Percentiles rank a stretch among this genome's conserved stretches.
These are phyloP conservation scores for Avicennia marina DNA, from an alignment of 257 asterid species.

Conservation along the genomic window DNA sequence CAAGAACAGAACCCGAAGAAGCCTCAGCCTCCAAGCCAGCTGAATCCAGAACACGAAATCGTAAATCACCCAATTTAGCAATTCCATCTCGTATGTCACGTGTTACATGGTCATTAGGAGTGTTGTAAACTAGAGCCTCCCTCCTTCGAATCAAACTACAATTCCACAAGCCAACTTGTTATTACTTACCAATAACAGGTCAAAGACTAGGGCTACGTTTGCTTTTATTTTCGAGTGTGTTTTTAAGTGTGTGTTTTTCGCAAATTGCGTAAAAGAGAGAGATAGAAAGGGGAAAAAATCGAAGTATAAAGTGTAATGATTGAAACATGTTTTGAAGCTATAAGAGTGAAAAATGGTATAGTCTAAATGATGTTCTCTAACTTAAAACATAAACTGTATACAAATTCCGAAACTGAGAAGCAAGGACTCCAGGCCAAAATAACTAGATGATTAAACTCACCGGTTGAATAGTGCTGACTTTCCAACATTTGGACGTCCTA, in stretches of 20 bases:
- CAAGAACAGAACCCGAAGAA: slow-evolving; percentile 91
- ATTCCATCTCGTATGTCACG: slow-evolving; percentile 94
- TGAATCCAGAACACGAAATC: slow-evolving; percentile 89
- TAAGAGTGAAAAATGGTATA: neutral
- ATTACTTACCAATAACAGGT: too few relatives aligned
- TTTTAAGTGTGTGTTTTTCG: too few relatives aligned
- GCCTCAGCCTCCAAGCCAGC: slow-evolving; percentile 99
- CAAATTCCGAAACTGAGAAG: too few relatives aligned
- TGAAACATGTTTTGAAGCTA: too few relatives aligned
- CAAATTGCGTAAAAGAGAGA: too few relatives aligned
- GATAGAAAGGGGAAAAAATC: too few relatives aligned
- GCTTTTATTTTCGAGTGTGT: too few relatives aligned
- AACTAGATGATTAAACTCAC: slow-evolving; percentile 34
- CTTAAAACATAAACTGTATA: too few relatives aligned
- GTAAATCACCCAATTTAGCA: slow-evolving; percentile 84
- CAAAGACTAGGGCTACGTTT: too few relatives aligned
- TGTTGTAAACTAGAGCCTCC: slow-evolving; percentile 97
- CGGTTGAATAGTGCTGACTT: slow-evolving; percentile 93
- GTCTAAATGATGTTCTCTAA: slow-evolving; percentile 4
- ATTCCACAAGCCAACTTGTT: too few relatives aligned
- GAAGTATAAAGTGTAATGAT: too few relatives aligned
- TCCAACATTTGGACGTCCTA: slow-evolving; percentile 97
- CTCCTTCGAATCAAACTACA: slow-evolving; percentile 88
- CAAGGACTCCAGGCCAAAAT: neutral
- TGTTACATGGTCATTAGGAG: slow-evolving; percentile 92